Base-by-base conservation (phyloP, 2,329 filamentous ascomycete species). In the Fonsecaea erecta region DNA sequence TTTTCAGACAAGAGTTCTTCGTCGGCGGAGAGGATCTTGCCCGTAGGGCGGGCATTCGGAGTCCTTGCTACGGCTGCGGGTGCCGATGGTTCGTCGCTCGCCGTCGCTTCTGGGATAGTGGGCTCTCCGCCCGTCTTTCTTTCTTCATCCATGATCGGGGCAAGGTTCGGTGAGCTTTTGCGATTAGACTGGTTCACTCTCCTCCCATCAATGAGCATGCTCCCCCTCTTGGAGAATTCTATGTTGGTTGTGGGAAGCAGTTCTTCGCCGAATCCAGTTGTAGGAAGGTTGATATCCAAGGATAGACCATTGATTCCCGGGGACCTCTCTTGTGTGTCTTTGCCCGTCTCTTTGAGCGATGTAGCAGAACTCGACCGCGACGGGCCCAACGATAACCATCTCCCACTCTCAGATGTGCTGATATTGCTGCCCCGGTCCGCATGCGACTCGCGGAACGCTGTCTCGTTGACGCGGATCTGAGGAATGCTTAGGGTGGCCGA, bases 1-100 rank as follows among this genome's bases (percentile, higher is more conserved):
- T 85, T 85, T 67, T 84, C 82, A 34, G 86, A 88, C 65, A 88
- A 77, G 73, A 84, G 83, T 71, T 86, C 86, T 73, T 89, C 87
- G 70, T 89, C 86, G 1, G 85, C 78, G n/a, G 87, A 89, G 32
- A 89, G 80, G 21, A 84, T 81, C 63, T 86, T 80, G 55, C 76
- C 76, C 68, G 78, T 72, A 11, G 78, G 78, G 71, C 75, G 74
- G 55, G 73, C 77, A 66, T 74, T 78, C 70, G 76, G 74, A 46
- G 77, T 75, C 35, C 77, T 76, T 73, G 52, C 71, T 69, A 55
- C 71, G 71, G 64, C 32, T 5, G 62, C 18, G 43, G 56, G 48
- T 7, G 52, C 24, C n/a, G 55, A 40, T 24, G 35, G 28, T 18
- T 18, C 18, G 21, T 24, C 12, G 40, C 26, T 30, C 35, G 30